Base-by-base conservation (phyloP, 768 basidiomycete species). In the Auricularia auricula-judae region DNA sequence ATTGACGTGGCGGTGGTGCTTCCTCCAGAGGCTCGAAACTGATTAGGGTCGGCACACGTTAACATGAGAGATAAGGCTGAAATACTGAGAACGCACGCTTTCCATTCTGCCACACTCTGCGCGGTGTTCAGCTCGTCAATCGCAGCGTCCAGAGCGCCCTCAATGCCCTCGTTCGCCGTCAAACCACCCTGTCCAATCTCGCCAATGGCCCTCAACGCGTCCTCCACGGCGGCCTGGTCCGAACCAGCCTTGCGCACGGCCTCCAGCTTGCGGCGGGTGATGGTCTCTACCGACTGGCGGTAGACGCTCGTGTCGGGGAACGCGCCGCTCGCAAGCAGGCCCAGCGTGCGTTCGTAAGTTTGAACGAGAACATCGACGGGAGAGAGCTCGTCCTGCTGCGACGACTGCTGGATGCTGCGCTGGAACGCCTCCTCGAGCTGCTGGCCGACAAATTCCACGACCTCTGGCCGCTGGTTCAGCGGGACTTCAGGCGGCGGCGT, bases 21-120 rank as follows among this genome's bases (percentile, higher is more conserved):
- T 92, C 88, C 72, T 88, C 88, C 67, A 97, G 76, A 16, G 90
- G 81, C 73, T 96, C 94, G 93, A 93, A 97, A 44, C 95, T 93
- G 69, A 56, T 65, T 23, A 3, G 42, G 65, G 63, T 56, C 62
- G 64, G 29, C 64, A 29, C 2, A 29, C 29, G 29, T 29, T 29
- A 29, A 29, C 29, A 63, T 65, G 51, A 63, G 65, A 47, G 59
- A 3, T 67, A 7, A 21, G 62, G 35, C 58, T 4, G 51, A 10
- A 60, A 59, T n/a, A 33, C n/a, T 63, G 21, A n/a, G 56, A 63
- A 88, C 93, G 74, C 74, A 98, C 95, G 90, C 84, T 78, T 95
- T 96, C 93, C 93, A 98, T 72, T 94, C 88, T n/a, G 87, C 72
- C 88, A 97, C 90, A 76, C 90, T 90, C 36, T 78, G 78, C 3